These are phyloP conservation scores for Aspergillus kassunensis DNA, from an alignment of 495 filamentous ascomycete genomes.

Conservation along the genomic window DNA sequence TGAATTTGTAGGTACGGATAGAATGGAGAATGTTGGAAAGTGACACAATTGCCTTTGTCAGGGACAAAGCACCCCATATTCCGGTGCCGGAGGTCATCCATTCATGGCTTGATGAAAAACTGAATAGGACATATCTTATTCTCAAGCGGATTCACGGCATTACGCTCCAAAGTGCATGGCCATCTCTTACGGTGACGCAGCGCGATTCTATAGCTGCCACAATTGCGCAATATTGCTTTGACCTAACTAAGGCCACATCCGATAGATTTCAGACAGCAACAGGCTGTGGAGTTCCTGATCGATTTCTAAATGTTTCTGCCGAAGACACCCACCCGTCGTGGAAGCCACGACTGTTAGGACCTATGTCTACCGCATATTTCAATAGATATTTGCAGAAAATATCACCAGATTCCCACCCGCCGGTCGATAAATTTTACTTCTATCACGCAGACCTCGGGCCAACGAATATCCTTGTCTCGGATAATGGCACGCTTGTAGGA, in stretches of 20 bases:
- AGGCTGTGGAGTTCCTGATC: conserved; percentile 1
- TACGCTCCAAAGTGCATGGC: background rate
- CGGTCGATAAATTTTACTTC: conserved; percentile 3
- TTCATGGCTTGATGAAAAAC: conserved; percentile 3
- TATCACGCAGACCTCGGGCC: conserved; percentile 7
- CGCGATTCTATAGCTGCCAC: background rate
- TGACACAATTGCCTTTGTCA: conserved; percentile 10
- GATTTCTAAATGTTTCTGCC: background rate
- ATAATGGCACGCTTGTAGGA: background rate
- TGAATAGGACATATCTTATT: background rate
- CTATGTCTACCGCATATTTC: background rate
- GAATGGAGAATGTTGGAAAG: conserved; percentile 12
- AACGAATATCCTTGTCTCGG: conserved; percentile 2
- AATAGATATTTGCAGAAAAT: conserved; percentile 3
- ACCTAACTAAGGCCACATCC: background rate
- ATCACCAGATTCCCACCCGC: background rate
- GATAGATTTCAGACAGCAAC: background rate
- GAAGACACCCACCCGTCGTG: background rate
- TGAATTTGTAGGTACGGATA: background rate
- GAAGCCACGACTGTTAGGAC: conserved; percentile 1
- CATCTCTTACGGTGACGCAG: background rate
- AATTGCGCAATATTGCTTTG: conserved; percentile 2
- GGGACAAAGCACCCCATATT: background rate
- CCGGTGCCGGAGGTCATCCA: conserved; percentile 1
- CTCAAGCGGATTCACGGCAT: background rate